Base-by-base conservation (phyloP, 768 basidiomycete genomes). In the Mycena belliarum region DNA sequence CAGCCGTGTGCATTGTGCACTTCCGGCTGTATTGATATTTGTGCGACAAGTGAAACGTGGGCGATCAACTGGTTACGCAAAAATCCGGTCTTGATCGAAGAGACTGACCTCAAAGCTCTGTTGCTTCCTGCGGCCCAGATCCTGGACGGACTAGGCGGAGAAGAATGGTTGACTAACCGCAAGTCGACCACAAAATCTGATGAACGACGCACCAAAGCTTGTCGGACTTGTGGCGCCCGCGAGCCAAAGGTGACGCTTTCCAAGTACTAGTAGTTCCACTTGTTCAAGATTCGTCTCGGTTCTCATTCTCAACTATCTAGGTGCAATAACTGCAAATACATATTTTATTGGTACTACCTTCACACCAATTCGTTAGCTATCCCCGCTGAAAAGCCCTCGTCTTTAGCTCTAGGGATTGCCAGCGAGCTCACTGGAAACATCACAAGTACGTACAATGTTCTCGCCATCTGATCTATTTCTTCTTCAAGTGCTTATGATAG, bases 371-470 rank as follows among this genome's bases (percentile, higher is more conserved):
- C 15, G 14, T 20, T 26, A 6, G 12, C 29, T 32, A 12, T 32
- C 29, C 7, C 29, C 12, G 29, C 7, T 12, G 29, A 6, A 6
- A 6, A 20, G 6, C 12, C 29, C 3, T 15, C 29, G 23, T 15
- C 16, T 41, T 10, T 23, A 69, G 68, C 52, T 67, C 65, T 4
- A 62, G 52, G 42, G 65, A 66, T 20, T 71, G 70, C n/a, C 68
- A 69, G 35, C 63, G 33, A 33, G 40, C 41, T 3, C 43, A 68
- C 21, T 71, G 67, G 66, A 55, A 59, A 18, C 14, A 51, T 18
- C 70, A 69, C 54, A 69, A 66, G 67, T 69, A 38, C 18, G 65
- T n/a, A n/a, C n/a, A n/a, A n/a, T n/a, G n/a, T n/a, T n/a, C n/a
- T n/a, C n/a, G n/a, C n/a, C n/a, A n/a, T n/a, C n/a, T n/a, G n/a